Conservation (phyloP, 768 basidiomycete species). For the Boletellus emodensis region DNA sequence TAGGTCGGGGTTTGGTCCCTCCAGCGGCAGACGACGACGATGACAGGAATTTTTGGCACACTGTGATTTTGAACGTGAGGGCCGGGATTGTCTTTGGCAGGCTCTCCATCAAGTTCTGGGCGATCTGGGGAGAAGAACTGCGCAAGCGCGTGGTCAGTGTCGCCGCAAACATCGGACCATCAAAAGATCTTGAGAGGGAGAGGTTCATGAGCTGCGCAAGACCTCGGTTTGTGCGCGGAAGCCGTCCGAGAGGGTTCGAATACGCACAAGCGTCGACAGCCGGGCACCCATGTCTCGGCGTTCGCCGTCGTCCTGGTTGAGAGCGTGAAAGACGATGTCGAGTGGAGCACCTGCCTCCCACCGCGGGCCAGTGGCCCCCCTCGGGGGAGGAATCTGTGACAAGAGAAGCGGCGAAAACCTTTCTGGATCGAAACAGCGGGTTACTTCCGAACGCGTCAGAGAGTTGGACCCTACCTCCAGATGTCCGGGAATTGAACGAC, state of each 20-base stretch:
- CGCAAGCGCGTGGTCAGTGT: conserved; percentile 35
- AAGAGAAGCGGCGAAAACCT: conserved; percentile 52
- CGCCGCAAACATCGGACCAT: conserved; percentile 34
- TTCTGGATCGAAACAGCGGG: conserved; percentile 23
- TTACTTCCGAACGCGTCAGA: conserved; percentile 7
- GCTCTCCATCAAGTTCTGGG: conserved; percentile 35
- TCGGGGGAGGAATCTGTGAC: conserved; percentile 54
- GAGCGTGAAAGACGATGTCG: conserved; percentile 41
- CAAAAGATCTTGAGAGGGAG: conserved; percentile 35
- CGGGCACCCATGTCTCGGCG: conserved; percentile 34
- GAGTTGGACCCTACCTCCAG: conserved; percentile 21
- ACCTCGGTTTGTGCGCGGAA: neutral
- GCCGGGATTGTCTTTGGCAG: conserved; percentile 34
- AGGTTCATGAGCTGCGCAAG: conserved; percentile 39
- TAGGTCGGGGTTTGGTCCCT: conserved; percentile 27
- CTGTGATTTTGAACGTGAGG: conserved; percentile 39
- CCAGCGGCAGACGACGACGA: conserved; percentile 16
- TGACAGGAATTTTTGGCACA: conserved; percentile 40
- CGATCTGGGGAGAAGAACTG: conserved; percentile 25
- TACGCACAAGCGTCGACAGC: conserved; percentile 31
- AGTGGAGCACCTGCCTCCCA: conserved; percentile 55
- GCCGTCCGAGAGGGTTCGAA: neutral
- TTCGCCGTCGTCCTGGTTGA: conserved; percentile 30
- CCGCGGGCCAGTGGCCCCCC: conserved; percentile 42
- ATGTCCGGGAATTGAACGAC: conserved; percentile 26